These are phyloP conservation scores for Arthrobotrys iridis DNA, from an alignment of 2,329 filamentous ascomycete genomes.

Conservation along the genomic window DNA sequence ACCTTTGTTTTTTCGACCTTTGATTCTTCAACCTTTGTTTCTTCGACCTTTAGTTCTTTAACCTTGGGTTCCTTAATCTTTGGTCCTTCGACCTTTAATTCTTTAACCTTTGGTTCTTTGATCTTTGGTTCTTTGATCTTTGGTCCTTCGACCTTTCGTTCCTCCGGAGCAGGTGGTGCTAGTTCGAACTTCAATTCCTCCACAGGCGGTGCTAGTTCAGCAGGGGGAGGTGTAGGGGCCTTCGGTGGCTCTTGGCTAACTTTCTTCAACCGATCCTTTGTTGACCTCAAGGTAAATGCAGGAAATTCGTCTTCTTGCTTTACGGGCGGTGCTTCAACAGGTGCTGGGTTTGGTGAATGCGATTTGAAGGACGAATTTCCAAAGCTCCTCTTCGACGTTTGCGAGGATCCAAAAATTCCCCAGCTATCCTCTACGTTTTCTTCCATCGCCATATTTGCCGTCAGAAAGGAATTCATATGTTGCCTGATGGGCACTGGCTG, in stretches of 20 bases:
- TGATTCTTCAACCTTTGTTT: background rate
- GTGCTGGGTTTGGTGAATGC: constrained; percentile 46
- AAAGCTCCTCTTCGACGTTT: constrained; percentile 51
- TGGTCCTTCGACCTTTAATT: background rate
- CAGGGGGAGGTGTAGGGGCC: constrained; percentile 4
- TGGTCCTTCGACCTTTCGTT: background rate
- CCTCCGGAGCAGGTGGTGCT: background rate
- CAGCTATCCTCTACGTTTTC: constrained; percentile 39
- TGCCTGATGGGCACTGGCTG: constrained; percentile 25
- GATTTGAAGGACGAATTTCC: constrained; percentile 50
- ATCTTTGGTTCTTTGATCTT: background rate
- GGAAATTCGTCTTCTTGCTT: constrained; percentile 27
- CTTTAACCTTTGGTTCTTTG: background rate
- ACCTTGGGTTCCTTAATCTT: background rate
- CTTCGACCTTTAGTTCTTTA: background rate
- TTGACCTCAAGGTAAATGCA: constrained; percentile 31
- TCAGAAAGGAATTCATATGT: constrained; percentile 23
- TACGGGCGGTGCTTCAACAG: constrained; percentile 2
- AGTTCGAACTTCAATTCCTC: background rate
- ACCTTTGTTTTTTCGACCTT: background rate
- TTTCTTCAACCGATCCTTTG: constrained; percentile 36
- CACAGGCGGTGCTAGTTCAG: constrained; percentile 10
- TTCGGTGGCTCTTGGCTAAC: constrained; percentile 22
- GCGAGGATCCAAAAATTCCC: constrained; percentile 43
- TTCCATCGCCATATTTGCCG: constrained; percentile 25